phyloP scores from a whole-genome alignment of 163 green algal species.

The Scenedesmus sp. region DNA sequence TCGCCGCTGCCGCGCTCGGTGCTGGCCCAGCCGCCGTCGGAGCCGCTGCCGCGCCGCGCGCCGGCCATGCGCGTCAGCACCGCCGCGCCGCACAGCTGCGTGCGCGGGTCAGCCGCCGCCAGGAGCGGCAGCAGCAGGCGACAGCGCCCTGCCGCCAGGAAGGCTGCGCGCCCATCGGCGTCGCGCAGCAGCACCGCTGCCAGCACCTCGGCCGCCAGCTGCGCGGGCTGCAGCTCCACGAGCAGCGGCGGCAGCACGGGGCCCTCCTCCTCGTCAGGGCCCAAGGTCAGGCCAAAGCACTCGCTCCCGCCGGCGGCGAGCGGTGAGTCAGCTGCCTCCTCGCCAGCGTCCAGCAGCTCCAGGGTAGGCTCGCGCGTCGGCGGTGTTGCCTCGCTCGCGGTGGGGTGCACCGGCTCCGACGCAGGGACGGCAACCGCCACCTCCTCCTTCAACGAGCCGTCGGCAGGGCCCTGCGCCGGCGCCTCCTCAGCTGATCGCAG shows the following conservation, averaged over 20 bases:
- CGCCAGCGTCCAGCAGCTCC: no score
- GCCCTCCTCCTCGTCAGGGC: no score
- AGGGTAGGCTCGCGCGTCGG: not conserved
- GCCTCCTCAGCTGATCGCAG: not conserved
- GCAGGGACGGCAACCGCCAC: no score
- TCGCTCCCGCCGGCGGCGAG: no score
- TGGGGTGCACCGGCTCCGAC: no score
- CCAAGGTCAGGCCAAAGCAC: no score
- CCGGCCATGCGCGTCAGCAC: conserved; percentile 10
- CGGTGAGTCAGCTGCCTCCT: no score
- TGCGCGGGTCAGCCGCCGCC: not conserved
- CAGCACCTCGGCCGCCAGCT: conserved; percentile 34
- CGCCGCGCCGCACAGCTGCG: conserved; percentile 25
- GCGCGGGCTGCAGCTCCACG: not conserved
- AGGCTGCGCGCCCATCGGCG: not conserved
- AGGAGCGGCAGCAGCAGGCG: conserved; percentile 19
- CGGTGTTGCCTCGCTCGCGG: no score
- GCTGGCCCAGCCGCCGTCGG: no score
- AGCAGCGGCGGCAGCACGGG: not conserved
- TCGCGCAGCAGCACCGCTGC: conserved; percentile 29
- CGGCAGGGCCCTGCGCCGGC: not conserved
- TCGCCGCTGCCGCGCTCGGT: no score
- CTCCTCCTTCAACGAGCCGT: no score
- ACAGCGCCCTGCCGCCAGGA: not conserved
- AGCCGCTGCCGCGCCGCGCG: no score